Base-by-base conservation (phyloP, 2,329 filamentous ascomycete species). In the Cordyceps militaris region DNA sequence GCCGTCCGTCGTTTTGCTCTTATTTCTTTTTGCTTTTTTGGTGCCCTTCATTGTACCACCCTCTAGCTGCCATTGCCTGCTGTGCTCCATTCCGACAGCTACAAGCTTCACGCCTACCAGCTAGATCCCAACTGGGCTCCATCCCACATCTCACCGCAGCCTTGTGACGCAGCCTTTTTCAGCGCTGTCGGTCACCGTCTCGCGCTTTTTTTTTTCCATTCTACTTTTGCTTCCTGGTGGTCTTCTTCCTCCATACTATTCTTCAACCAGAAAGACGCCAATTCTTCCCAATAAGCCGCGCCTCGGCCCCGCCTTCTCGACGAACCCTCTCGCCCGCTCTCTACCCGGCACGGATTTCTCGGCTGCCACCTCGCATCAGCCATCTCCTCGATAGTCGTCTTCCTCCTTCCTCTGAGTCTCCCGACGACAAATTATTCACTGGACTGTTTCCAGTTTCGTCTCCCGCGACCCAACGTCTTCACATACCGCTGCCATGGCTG, bases 401-500 rank as follows among this genome's bases (percentile, higher is more conserved):
- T 24, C 30, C 24, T 3, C 32, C 21, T 11, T 30, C 16, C 23
- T 56, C 21, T 28, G 23, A 21, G 23, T 47, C 23, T 55, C 16
- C 26, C 9, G 30, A 46, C 52, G 16, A 38, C 21, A 38, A 43
- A 30, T 30, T 23, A 28, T 30, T 32, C 21, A 23, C 19, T 30
- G 23, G 16, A n/a, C 16, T 57, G 14, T 24, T 50, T n/a, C 36
- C 14, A 19, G 7, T 5, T n/a, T 21, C 46, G 34, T 50, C 46
- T 16, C 24, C 36, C 19, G 21, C 16, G 21, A 40, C 26, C 14
- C 38, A 36, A 26, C 21, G 23, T 10, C 46, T 34, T 46, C 48
- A 46, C 42, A 51, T 21, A 52, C 23, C 47, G 40, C 38, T 40
- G 50, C 47, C 48, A 59, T 59, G 58, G 58, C 58, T 34, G 24